Base-by-base conservation (phyloP, 169 alveolate species). In the Pseudocohnilembus persalinus region DNA sequence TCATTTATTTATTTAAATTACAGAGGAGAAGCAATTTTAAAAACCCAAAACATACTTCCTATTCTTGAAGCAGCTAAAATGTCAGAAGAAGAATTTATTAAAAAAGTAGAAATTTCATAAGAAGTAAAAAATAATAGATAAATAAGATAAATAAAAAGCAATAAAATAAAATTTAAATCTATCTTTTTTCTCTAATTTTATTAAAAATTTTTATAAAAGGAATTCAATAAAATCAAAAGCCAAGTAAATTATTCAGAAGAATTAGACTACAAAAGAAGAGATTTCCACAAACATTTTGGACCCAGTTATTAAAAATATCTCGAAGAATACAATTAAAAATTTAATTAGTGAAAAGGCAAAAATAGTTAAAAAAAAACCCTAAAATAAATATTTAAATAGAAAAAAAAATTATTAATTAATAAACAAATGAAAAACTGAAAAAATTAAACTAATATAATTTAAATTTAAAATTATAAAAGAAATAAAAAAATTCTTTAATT, bases 1-100 rank as follows among this genome's bases (percentile, higher is more conserved):
- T n/a, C n/a, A n/a, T n/a, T n/a, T n/a, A n/a, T n/a, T n/a, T n/a
- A n/a, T n/a, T n/a, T n/a, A n/a, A n/a, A n/a, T n/a, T n/a, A n/a
- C 25, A 77, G 82, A 77, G 34, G 82, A 27, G 82, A 77, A 77
- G 82, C 82, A 31, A 68, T 31, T 24, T 31, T 77, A 29, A 29
- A 77, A 77, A 33, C 63, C 82, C 33, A 63, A 26, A 77, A 77
- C 20, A 32, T 27, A n/a, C 28, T 32, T 4, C 74, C 34, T 32
- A 31, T 77, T n/a, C 33, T 28, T 32, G 82, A 33, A n/a, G 72
- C 28, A 31, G 29, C 33, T 31, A 0, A 77, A 32, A 6, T 77
- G 15, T 29, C 65, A 25, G 82, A 77, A 32, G 82, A 77, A 77
- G 82, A 77, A 77, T 77, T 49, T 49, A 11, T 4, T 49, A 49